These are phyloP conservation scores for Candida silvatica DNA, from an alignment of 805 yeast species.

Conservation along the genomic window DNA sequence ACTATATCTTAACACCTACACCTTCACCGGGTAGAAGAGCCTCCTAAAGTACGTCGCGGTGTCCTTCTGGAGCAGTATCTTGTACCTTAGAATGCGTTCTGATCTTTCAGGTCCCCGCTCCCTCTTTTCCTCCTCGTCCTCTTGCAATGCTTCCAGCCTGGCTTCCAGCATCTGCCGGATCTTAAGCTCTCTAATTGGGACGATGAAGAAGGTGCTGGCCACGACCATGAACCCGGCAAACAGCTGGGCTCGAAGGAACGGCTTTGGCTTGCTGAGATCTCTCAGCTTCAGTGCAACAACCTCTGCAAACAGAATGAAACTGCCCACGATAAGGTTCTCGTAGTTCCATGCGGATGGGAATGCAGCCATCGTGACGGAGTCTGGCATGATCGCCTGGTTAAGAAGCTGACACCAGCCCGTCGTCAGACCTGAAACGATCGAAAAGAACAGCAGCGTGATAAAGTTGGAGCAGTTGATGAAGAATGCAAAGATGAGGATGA, in stretches of 20 bases:
- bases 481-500: conserved; percentile 32
- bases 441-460: conserved; percentile 10
- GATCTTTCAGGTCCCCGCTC: conserved; percentile 1
- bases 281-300: conserved; percentile 22
- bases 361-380: conserved; percentile 16
- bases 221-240: conserved; percentile 45
- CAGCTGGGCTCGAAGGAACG: conserved; percentile 52
- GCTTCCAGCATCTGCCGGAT: conserved; percentile 30
- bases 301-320: conserved; percentile 21
- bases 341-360: conserved; percentile 24
- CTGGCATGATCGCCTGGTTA: conserved; percentile 22
- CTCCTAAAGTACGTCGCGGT: conserved; percentile 11
- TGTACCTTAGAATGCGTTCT: conserved; percentile 10
- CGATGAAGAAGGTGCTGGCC: conserved; percentile 30
- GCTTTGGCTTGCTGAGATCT: conserved; percentile 18
- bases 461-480: conserved; percentile 31
- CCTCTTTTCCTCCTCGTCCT: conserved; percentile 2
- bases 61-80: conserved; percentile 7
- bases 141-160: conserved; percentile 8
- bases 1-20: no score
- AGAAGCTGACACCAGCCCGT: conserved; percentile 34
- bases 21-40: conserved; percentile 15
- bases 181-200: conserved; percentile 44
- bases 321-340: conserved; percentile 18
- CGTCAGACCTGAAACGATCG: conserved; percentile 17